phyloP scores from a whole-genome alignment of 2,329 filamentous ascomycete genomes.

The Rosellinia necatrix region DNA sequence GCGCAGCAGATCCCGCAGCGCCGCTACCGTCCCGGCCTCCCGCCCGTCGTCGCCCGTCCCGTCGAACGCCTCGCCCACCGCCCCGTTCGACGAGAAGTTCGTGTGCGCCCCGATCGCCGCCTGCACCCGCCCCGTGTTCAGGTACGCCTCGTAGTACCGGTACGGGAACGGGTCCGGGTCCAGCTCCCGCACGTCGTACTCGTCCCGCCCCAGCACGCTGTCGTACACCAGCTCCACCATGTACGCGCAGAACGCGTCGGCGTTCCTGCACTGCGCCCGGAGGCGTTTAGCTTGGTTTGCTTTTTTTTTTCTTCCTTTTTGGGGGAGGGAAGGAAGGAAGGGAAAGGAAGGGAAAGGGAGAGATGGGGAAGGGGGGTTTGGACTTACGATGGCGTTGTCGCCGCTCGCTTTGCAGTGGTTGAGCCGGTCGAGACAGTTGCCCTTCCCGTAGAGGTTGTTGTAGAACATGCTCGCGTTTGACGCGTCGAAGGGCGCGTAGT shows the following conservation, averaged over 20 bases:
- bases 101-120: constrained; percentile 62
- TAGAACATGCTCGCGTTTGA: constrained; percentile 56
- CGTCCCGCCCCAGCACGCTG: constrained; percentile 56
- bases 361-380: neutral
- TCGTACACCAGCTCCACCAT: constrained; percentile 59
- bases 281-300: neutral
- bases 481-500: constrained; percentile 56
- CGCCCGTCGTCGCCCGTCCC: constrained; percentile 54
- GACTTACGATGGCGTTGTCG: constrained; percentile 47
- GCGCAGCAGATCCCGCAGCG: constrained; percentile 32
- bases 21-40: constrained; percentile 34
- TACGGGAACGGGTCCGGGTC: constrained; percentile 62
- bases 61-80: constrained; percentile 59
- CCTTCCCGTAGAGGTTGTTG: constrained; percentile 63
- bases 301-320: neutral
- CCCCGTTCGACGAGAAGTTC: constrained; percentile 58
- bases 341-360: neutral
- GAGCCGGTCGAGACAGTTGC: constrained; percentile 64
- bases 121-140: constrained; percentile 60
- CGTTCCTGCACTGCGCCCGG: constrained; percentile 48
- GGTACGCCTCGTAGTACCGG: constrained; percentile 58
- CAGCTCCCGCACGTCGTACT: constrained; percentile 64
- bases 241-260: constrained; percentile 59
- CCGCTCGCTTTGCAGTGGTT: constrained; percentile 58
- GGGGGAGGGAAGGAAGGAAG: neutral